Evolutionary conservation across 176 grass and related monocot genomes (phyloP).

Genomic region (sorghum (Sorghum bicolor)): Sorghum_bicolor_NCBIv3 NC_012873.2:93001-93500

Average conservation of each 20-base stretch:
- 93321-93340: neutral
- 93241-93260: neutral
- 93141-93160: conserved; percentile 4
- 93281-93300: neutral
- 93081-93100: conserved; percentile 4
- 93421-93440: neutral
- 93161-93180: neutral
- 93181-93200: neutral
- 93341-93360: neutral
- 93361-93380: neutral
- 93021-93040: neutral
- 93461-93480: neutral
- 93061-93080: neutral
- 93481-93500: neutral
- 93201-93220: neutral
- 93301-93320: too few species aligned
- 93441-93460: neutral
- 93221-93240: neutral
- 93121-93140: neutral
- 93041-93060: neutral
- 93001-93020: neutral
- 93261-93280: neutral
- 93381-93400: neutral
- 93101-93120: neutral
- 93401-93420: neutral